A percentile compares a stretch with the other conserved stretches of the same genome.
phyloP scores from a whole-genome alignment of 805 yeast genomes.

The Candida easanensis region DNA sequence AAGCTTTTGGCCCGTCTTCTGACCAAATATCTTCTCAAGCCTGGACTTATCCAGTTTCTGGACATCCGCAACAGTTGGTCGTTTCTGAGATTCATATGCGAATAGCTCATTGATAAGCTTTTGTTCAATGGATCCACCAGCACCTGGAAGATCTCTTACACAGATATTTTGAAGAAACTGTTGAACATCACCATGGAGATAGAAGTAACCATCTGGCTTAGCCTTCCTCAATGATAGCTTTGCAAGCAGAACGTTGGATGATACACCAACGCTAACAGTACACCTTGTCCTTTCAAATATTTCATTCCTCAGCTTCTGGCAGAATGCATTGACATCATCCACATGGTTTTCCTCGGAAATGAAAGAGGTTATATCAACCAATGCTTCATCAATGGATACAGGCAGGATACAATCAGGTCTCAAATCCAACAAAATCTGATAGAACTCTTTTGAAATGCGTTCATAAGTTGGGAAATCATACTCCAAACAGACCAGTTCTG shows the following conservation, averaged over 20 bases:
- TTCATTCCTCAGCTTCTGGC: conserved; percentile 30
- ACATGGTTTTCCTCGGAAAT: conserved; percentile 25
- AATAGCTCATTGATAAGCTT: conserved; percentile 41
- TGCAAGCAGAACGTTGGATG: conserved; percentile 71
- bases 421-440: conserved; percentile 50
- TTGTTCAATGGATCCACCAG: conserved; percentile 49
- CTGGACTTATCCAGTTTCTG: conserved; percentile 31
- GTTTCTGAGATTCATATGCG: conserved; percentile 10
- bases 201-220: conserved; percentile 71
- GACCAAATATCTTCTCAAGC: conserved; percentile 55
- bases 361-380: conserved; percentile 58
- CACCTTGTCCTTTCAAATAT: conserved; percentile 51
- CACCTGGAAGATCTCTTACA: conserved; percentile 55
- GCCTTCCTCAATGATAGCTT: conserved; percentile 70
- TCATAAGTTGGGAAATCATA: conserved; percentile 79
- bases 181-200: conserved; percentile 38
- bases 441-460: conserved; percentile 58
- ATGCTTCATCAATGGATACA: conserved; percentile 88
- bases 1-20: conserved; percentile 65
- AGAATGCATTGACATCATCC: conserved; percentile 27
- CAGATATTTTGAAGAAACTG: conserved; percentile 26
- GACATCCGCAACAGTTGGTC: conserved; percentile 38
- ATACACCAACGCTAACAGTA: conserved; percentile 77
- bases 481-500: conserved; percentile 56
- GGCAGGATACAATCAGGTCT: conserved; percentile 50